Percentiles rank a stretch among this genome's conserved stretches.
These are phyloP conservation scores for Solanum okadae DNA, from an alignment of 257 asterid species.

Conservation along the genomic window DNA sequence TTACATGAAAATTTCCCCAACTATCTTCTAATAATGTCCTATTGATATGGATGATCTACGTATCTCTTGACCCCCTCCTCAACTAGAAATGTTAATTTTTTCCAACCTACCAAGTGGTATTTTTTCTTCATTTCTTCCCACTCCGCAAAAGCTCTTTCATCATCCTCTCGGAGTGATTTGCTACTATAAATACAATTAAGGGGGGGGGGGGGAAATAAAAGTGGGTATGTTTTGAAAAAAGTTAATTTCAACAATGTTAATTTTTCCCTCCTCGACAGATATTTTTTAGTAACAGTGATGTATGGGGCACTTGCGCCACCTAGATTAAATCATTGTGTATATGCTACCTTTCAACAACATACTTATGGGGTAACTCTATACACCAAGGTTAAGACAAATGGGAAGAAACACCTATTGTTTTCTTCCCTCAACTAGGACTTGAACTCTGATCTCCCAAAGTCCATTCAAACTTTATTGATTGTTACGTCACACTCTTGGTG, in stretches of 20 bases:
- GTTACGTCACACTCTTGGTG: neutral
- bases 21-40: neutral
- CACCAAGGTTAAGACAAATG: neutral
- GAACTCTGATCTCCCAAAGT: neutral
- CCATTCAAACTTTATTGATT: neutral
- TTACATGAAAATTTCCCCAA: neutral
- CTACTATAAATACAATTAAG: neutral
- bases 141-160: neutral
- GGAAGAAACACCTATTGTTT: neutral
- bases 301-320: neutral
- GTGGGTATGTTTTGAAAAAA: neutral
- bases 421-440: neutral
- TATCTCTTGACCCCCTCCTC: neutral
- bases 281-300: neutral
- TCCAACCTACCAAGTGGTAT: neutral
- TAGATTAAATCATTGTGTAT: neutral
- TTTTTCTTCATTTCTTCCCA: neutral
- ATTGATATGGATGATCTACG: neutral
- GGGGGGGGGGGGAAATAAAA: neutral
- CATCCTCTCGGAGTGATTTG: neutral
- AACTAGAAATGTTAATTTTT: neutral
- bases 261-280: neutral
- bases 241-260: neutral
- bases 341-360: neutral
- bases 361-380: neutral